Percentiles rank a stretch among this genome's conserved stretches.
Evolutionary conservation across 2,329 filamentous ascomycete species (phyloP).

Genomic region (Rhytidhysteron rufulum): DNA sequence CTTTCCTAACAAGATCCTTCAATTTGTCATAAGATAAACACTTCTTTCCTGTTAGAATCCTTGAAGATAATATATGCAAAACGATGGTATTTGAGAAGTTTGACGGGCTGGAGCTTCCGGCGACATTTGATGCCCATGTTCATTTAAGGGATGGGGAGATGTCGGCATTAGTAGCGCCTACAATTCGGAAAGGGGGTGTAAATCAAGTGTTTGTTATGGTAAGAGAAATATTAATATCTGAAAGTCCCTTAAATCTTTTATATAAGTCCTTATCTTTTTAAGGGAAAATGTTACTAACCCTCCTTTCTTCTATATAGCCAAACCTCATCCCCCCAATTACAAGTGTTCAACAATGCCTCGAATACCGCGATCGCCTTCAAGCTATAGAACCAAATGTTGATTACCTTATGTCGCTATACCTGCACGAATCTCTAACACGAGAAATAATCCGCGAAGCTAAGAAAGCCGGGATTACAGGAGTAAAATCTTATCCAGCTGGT

Average conservation of each 20-base stretch:
- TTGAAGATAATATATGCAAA: slow-evolving; percentile 1
- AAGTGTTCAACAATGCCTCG: slow-evolving; percentile 44
- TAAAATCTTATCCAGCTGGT: slow-evolving; percentile 64
- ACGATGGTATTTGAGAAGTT: slow-evolving; percentile 38
- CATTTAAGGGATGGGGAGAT: slow-evolving; percentile 52
- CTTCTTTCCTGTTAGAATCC: too few relatives aligned
- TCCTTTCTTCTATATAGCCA: slow-evolving; percentile 29
- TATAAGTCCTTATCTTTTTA: too few relatives aligned
- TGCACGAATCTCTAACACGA: slow-evolving; percentile 47
- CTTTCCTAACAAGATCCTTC: too few relatives aligned
- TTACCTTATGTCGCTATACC: slow-evolving; percentile 51
- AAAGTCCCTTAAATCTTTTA: too few relatives aligned
- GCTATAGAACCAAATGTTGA: slow-evolving; percentile 46
- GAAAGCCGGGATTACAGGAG: slow-evolving; percentile 65
- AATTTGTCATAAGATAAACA: too few relatives aligned
- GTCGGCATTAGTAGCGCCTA: slow-evolving; percentile 49
- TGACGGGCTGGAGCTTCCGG: slow-evolving; percentile 43
- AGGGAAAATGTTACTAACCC: slow-evolving; percentile 1
- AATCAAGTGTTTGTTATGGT: slow-evolving; percentile 55
- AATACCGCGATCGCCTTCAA: slow-evolving; percentile 43
- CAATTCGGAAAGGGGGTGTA: slow-evolving; percentile 49
- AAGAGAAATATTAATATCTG: too few relatives aligned
- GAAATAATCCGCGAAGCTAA: slow-evolving; percentile 67
- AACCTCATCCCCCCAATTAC: slow-evolving; percentile 51
- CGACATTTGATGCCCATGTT: slow-evolving; percentile 50